Base-by-base conservation (phyloP, 1,284 basidiomycete genomes). In the Cutaneotrichosporon sp. region DNA sequence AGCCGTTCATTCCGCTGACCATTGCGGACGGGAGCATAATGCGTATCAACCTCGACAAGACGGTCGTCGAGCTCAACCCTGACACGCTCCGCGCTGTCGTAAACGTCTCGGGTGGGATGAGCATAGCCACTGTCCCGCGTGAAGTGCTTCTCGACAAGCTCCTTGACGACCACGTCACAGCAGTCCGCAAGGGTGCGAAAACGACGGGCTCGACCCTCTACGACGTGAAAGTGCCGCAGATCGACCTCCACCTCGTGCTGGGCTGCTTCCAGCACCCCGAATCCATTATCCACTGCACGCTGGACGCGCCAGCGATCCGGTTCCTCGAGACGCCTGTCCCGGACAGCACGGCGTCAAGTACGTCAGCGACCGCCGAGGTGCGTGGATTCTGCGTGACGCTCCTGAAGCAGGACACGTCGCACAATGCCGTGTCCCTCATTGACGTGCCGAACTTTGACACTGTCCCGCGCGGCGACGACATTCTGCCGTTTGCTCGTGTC, bases 141-240 rank as follows among this genome's bases (percentile, higher is more conserved):
- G 63, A 61, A 5, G 32, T 60, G 7, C 65, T 65, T 4, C 56
- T 69, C 5, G 66, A 68, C 42, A 50, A 63, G 16, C 61, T 67
- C 7, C 56, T 68, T 5, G 56, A 42, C 22, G 46, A 52, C 26
- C 62, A 66, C 10, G 63, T 66, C 14, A 46, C 58, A 0, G n/a
- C 52, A 2, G 49, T 66, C 16, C 61, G 56, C 13, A 65, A 65
- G 34, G 51, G 61, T 22, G 57, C 10, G 1, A 50, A 34, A 7
- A 21, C 26, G 5, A 50, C 30, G 1, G 38, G 51, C 7, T 60
- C 66, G 5, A 63, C 26, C 11, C 64, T 68, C 5, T 58, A 55
- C 32, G 68, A 68, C 26, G 51, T 67, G 40, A 56, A 50, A 31
- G 60, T 64, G 1, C 58, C 61, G 2, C 36, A 51, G 16, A 30